phyloP scores from a whole-genome alignment of 1,284 basidiomycete genomes.

The Fomitiporia mediterranea region DNA sequence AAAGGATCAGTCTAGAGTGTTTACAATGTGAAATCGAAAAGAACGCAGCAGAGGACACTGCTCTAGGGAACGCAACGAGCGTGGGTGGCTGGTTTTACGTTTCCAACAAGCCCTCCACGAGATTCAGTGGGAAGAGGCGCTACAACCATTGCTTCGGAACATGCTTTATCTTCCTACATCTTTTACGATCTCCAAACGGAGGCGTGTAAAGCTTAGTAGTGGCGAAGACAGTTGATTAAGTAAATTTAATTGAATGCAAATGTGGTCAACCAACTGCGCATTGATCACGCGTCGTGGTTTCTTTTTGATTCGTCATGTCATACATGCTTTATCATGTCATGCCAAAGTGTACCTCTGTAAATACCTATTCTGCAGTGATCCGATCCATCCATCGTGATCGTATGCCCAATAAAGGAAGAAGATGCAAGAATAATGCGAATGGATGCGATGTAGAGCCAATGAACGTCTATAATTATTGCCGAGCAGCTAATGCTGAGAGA shows the following conservation, averaged over 20 bases:
- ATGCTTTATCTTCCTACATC: too few species aligned
- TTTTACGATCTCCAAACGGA: conserved; percentile 10
- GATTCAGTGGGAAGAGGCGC: conserved; percentile 32
- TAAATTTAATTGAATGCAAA: too few species aligned
- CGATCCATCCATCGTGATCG: not conserved
- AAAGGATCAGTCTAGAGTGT: too few species aligned
- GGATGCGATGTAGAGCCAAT: not conserved
- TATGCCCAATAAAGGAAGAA: not conserved
- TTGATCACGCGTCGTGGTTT: too few species aligned
- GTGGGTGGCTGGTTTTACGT: conserved; percentile 73
- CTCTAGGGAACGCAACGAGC: conserved; percentile 62
- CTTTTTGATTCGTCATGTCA: too few species aligned
- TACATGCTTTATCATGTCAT: too few species aligned
- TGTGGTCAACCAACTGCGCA: too few species aligned
- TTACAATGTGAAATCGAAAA: conserved; percentile 33
- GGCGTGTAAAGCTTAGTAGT: conserved; percentile 6
- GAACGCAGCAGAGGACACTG: conserved; percentile 28
- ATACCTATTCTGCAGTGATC: conserved; percentile 6
- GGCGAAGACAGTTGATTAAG: too few species aligned
- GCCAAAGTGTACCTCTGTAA: too few species aligned
- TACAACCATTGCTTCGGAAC: not conserved
- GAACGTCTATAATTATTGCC: conserved; percentile 51
- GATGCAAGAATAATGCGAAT: not conserved
- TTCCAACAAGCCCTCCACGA: conserved; percentile 67
- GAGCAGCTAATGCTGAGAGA: conserved; percentile 65